These are phyloP conservation scores for Albatrellus ellisii DNA, from an alignment of 768 basidiomycete genomes.

Conservation along the genomic window DNA sequence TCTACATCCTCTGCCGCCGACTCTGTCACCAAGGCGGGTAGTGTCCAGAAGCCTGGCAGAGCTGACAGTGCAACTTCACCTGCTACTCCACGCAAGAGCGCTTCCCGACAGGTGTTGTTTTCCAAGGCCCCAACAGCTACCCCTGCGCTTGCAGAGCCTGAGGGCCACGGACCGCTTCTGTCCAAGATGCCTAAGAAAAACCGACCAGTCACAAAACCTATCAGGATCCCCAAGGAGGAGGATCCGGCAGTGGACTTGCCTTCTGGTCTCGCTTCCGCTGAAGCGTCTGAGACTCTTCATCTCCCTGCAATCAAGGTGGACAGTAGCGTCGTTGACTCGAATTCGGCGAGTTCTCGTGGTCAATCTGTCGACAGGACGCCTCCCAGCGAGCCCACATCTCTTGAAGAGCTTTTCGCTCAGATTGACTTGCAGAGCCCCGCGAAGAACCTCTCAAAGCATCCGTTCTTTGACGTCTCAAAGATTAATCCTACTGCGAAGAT, in stretches of 20 bases:
- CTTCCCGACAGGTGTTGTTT: slow-evolving; percentile 16
- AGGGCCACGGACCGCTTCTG: slow-evolving; percentile 54
- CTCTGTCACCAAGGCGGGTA: neutral
- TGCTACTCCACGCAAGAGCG: slow-evolving; percentile 13
- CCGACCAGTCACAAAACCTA: slow-evolving; percentile 47
- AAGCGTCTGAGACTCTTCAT: slow-evolving; percentile 34
- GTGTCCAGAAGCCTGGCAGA: slow-evolving; percentile 10
- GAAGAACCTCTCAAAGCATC: slow-evolving; percentile 55
- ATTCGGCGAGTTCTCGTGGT: slow-evolving; percentile 43
- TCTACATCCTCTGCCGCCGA: neutral
- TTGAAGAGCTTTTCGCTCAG: slow-evolving; percentile 57
- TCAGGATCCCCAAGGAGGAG: slow-evolving; percentile 50
- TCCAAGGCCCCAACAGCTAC: slow-evolving; percentile 15
- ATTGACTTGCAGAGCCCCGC: slow-evolving; percentile 46
- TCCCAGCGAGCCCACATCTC: slow-evolving; percentile 27
- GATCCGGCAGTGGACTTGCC: slow-evolving; percentile 28
- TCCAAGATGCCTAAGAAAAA: slow-evolving; percentile 81
- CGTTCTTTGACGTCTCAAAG: slow-evolving; percentile 63
- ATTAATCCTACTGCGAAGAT: slow-evolving; percentile 67
- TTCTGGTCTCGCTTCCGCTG: slow-evolving; percentile 29
- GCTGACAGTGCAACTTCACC: slow-evolving; percentile 4
- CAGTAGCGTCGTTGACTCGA: slow-evolving; percentile 27
- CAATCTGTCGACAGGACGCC: slow-evolving; percentile 45
- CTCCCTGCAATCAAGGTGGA: slow-evolving; percentile 20
- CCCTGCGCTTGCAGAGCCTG: slow-evolving; percentile 20